These are phyloP conservation scores for Cordyceps javanica DNA, from an alignment of 2,329 filamentous ascomycete genomes.

Conservation along the genomic window DNA sequence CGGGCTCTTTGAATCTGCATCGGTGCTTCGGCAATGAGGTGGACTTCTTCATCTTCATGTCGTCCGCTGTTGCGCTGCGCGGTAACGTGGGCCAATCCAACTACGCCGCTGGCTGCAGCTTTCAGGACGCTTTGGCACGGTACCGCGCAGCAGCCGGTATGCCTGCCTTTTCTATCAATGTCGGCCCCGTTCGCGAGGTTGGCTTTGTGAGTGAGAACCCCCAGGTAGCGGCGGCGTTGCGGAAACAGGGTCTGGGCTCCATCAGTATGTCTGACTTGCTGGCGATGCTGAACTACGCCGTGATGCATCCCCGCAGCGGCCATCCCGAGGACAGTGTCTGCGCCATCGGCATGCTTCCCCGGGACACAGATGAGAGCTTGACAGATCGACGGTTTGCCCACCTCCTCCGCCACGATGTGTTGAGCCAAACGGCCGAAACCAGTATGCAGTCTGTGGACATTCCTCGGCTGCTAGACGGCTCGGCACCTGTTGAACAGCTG, in stretches of 20 bases:
- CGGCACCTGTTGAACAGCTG: constrained; percentile 18
- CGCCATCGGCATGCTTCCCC: constrained; percentile 19
- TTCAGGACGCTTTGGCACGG: constrained; percentile 29
- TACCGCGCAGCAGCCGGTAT: constrained; percentile 23
- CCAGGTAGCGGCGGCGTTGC: neutral
- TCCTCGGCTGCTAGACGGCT: neutral
- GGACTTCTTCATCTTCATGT: constrained; percentile 30
- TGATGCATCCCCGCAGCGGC: neutral
- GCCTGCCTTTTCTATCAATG: constrained; percentile 25
- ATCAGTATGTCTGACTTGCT: constrained; percentile 13
- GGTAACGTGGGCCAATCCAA: constrained; percentile 29
- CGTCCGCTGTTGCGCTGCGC: constrained; percentile 25
- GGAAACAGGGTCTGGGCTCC: constrained; percentile 21
- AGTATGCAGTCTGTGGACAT: neutral
- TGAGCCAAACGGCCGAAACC: constrained; percentile 15
- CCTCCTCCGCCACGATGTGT: constrained; percentile 13
- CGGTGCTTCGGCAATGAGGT: constrained; percentile 14
- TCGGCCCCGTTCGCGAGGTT: constrained; percentile 28
- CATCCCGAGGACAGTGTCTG: constrained; percentile 20
- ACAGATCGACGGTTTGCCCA: constrained; percentile 7
- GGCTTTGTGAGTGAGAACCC: constrained; percentile 25
- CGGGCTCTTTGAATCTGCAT: constrained; percentile 29
- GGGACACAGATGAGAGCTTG: neutral
- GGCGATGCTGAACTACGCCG: neutral
- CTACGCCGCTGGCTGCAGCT: constrained; percentile 35